Conservation (phyloP, 768 basidiomycete genomes). For the Kwoniella botswanensis region DNA sequence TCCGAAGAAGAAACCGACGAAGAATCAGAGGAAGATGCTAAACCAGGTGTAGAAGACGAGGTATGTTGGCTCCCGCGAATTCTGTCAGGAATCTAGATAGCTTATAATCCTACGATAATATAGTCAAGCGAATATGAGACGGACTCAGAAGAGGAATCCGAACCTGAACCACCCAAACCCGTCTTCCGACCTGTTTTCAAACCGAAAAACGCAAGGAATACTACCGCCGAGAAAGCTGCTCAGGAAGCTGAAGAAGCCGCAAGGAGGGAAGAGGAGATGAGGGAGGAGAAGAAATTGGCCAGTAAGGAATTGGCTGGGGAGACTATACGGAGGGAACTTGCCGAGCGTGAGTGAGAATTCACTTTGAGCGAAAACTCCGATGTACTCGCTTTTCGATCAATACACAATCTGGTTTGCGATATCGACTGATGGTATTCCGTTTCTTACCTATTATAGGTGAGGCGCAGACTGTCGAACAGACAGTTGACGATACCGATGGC, state of each 20-base stretch:
- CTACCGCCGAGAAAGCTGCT: slow-evolving; percentile 60
- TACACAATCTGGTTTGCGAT: background rate
- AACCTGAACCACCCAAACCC: slow-evolving; percentile 64
- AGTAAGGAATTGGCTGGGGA: slow-evolving; percentile 93
- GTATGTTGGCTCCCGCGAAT: slow-evolving; percentile 22
- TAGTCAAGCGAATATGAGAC: slow-evolving; percentile 81
- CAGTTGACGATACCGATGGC: slow-evolving; percentile 90
- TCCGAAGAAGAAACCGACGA: slow-evolving; percentile 52
- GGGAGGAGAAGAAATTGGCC: slow-evolving; percentile 81
- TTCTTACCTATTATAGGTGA: background rate
- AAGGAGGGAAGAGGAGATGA: slow-evolving; percentile 72
- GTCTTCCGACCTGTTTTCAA: slow-evolving; percentile 92
- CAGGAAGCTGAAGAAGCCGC: slow-evolving; percentile 77
- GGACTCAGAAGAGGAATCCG: slow-evolving; percentile 71
- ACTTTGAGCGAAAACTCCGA: background rate
- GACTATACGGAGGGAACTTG: slow-evolving; percentile 86
- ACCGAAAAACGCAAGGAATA: slow-evolving; percentile 67
- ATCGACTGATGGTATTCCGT: background rate
- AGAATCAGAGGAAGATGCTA: slow-evolving; percentile 43
- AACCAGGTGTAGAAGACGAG: slow-evolving; percentile 38
- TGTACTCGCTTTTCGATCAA: background rate
- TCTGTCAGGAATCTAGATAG: background rate
- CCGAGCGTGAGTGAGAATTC: slow-evolving; percentile 69
- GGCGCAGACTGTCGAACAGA: slow-evolving; percentile 11
- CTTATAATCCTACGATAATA: slow-evolving; percentile 8